Base-by-base conservation (phyloP, 768 basidiomycete species). In the Phanerochaete carnosa region DNA sequence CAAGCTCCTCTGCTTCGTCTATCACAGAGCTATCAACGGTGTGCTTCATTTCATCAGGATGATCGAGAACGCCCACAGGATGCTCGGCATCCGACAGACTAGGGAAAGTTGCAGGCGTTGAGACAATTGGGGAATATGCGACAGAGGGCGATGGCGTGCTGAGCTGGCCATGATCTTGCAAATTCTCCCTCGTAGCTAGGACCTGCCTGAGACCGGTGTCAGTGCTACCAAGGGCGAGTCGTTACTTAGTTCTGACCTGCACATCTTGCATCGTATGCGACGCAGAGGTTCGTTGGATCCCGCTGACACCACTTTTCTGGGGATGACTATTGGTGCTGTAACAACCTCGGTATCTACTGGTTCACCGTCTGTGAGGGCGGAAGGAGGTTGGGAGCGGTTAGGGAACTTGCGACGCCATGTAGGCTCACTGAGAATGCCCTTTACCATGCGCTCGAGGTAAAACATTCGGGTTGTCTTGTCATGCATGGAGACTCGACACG, bases 181-280 rank as follows among this genome's bases (percentile, higher is more conserved):
- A 94, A 70, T 97, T 92, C 69, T 95, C 93, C n/a, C 90, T 80
- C 0, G 91, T 84, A 0, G 95, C 95, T 15, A 98, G 80, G 66
- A 94, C 92, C 61, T 88, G 87, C 67, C 93, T 89, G 57, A 9
- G 59, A n/a, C 62, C 29, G 29, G 30, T 59, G 33, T 55, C 30
- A 30, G 57, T 49, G 35, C 54, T 49, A 13, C 49, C 12, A 49
- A 35, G 32, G 23, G 25, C 45, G 6, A 51, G 39, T 12, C 51
- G 25, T 45, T 35, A 35, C 19, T 2, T n/a, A 19, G 5, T 15
- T 63, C 81, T 53, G 60, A 88, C 90, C 92, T 80, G 78, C 95
- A 96, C 87, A 90, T 92, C 74, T 91, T 94, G 74, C 95, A 97
- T 69, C 95, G 80, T 68, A 97, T 94, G 43, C 88, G 83, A 43